phyloP scores from a whole-genome alignment of 2,329 filamentous ascomycete species.

The Onygenales sp. region DNA sequence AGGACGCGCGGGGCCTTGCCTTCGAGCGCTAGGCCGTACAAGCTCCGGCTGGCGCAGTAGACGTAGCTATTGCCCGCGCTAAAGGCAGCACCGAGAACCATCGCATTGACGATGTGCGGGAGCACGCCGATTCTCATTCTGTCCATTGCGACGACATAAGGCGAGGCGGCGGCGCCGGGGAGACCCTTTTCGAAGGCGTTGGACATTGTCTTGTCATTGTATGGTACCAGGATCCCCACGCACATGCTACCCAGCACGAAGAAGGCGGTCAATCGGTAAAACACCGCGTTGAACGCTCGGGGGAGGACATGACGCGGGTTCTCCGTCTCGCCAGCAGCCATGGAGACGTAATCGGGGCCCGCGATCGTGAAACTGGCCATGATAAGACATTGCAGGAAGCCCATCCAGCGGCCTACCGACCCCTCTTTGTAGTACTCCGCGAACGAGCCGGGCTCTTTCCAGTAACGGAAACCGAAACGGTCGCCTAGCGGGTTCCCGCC shows the following conservation, averaged over 20 bases:
- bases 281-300: constrained; percentile 66
- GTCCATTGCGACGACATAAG: constrained; percentile 61
- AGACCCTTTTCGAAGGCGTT: constrained; percentile 50
- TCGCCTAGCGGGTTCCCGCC: constrained; percentile 69
- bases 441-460: constrained; percentile 59
- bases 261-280: constrained; percentile 66
- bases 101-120: constrained; percentile 63
- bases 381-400: constrained; percentile 67
- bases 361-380: constrained; percentile 59
- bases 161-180: constrained; percentile 60
- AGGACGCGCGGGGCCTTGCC: constrained; percentile 61
- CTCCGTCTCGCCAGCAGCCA: constrained; percentile 59
- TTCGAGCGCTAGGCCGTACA: constrained; percentile 60
- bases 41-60: constrained; percentile 58
- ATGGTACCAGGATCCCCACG: constrained; percentile 63
- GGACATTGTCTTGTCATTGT: constrained; percentile 53
- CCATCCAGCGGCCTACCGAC: constrained; percentile 60
- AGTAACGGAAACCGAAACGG: constrained; percentile 63
- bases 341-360: constrained; percentile 57
- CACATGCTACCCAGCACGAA: constrained; percentile 66
- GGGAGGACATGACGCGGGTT: constrained; percentile 63
- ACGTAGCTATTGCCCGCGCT: constrained; percentile 60
- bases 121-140: constrained; percentile 53
- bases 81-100: constrained; percentile 59
- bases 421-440: constrained; percentile 55